These are phyloP conservation scores for Closterium sp. DNA, from an alignment of 139 green algal species.

Conservation along the genomic window DNA sequence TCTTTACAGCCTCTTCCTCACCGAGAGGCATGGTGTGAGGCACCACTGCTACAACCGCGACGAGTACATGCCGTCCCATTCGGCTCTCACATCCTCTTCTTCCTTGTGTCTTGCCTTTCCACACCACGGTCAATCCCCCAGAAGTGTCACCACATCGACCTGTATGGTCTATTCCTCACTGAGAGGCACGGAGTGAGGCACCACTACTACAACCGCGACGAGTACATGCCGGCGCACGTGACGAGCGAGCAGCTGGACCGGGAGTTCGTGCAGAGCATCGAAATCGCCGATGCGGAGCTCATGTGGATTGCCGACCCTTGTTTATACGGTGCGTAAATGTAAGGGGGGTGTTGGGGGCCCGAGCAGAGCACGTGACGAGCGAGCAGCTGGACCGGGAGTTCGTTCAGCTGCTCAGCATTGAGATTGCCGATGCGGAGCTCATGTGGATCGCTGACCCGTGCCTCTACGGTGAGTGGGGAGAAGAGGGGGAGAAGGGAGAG, in stretches of 20 bases:
- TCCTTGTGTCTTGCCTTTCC: no score
- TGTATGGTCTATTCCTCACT: conserved; percentile 21
- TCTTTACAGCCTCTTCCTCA: conserved; percentile 16
- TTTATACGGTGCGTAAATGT: conserved; percentile 20
- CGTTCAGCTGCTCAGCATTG: neutral
- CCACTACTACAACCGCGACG: conserved; percentile 25
- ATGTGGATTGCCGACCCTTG: conserved; percentile 25
- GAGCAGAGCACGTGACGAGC: neutral
- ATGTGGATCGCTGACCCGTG: conserved; percentile 32
- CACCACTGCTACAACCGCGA: conserved; percentile 21
- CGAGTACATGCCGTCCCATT: neutral
- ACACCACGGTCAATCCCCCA: conserved; percentile 19
- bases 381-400: conserved; percentile 22
- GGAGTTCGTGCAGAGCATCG: neutral
- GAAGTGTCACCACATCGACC: conserved; percentile 25
- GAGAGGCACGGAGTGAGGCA: conserved; percentile 16
- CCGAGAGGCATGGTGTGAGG: neutral
- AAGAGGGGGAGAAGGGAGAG: neutral
- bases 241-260: neutral
- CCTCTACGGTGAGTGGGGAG: conserved; percentile 18
- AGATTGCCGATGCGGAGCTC: conserved; percentile 20
- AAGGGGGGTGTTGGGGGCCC: no score
- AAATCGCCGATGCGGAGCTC: conserved; percentile 22
- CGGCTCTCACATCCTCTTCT: no score
- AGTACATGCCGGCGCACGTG: neutral